A percentile compares a stretch with the other conserved stretches of the same genome.
Conservation (phyloP, 371 early-diverging fungal genomes). For the Mortierella sp. region DNA sequence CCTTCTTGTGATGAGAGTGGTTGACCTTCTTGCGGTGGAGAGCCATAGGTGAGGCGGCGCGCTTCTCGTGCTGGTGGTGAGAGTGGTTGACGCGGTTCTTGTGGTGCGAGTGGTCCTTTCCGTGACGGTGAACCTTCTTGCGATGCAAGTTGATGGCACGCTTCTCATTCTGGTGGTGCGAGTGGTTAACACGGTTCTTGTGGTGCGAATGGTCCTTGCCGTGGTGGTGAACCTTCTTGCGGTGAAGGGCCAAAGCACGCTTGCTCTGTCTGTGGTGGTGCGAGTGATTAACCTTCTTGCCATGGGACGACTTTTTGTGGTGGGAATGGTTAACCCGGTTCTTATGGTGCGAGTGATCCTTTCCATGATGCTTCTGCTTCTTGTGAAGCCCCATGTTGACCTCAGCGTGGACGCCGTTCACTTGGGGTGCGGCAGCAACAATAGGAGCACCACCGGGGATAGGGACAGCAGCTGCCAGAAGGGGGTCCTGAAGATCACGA, state of each 20-base stretch:
- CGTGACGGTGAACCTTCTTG: neutral
- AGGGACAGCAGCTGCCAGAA: conserved; percentile 11
- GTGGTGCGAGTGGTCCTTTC: conserved; percentile 15
- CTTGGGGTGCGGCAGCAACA: neutral
- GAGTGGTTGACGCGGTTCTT: conserved; percentile 4
- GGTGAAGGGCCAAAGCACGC: conserved; percentile 21
- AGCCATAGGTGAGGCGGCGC: neutral
- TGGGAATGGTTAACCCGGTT: neutral
- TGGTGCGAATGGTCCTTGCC: conserved; percentile 15
- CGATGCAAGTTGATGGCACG: neutral
- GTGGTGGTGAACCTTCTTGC: conserved; percentile 14
- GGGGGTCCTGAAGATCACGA: conserved; percentile 18
- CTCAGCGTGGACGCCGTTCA: neutral
- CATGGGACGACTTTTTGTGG: neutral
- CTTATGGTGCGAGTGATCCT: neutral
- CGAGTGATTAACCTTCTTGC: conserved; percentile 13
- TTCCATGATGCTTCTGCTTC: neutral
- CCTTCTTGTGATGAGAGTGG: conserved; percentile 20
- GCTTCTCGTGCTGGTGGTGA: conserved; percentile 6
- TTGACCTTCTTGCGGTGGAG: neutral
- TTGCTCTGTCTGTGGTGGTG: conserved; percentile 22
- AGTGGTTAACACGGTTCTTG: conserved; percentile 3
- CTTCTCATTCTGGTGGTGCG: conserved; percentile 3
- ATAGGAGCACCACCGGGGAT: conserved; percentile 4
- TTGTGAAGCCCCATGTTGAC: conserved; percentile 6